Base-by-base conservation (phyloP, 495 filamentous ascomycete species). In the Trichoderma asperelloides region DNA sequence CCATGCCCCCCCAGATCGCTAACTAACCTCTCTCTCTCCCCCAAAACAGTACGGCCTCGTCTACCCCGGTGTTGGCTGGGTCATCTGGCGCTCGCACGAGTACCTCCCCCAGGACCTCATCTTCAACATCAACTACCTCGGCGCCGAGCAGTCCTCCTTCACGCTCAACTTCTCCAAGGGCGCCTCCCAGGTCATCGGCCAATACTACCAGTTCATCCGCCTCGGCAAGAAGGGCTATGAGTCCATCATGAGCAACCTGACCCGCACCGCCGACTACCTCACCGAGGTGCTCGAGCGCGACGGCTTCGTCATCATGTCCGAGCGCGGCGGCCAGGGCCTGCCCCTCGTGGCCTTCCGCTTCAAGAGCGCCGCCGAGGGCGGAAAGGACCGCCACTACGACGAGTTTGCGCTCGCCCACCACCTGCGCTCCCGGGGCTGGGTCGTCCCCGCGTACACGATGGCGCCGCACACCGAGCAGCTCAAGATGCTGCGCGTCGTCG, bases 91-190 rank as follows among this genome's bases (percentile, higher is more conserved):
- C 40, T 83, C 88, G 41, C 89, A 91, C 2, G 87, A 94, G 72
- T 96, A 82, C 76, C 83, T 97, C 1, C 92, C 92, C 27, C 81
- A 93, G 75, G 93, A 96, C 74, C 87, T 97, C 45, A 91, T 97
- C 72, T 97, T 97, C 85, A 96, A 96, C 83, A 94, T 96, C 84
- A 97, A 97, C 80, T 97, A 97, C 75, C 88, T 97, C 2, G 93
- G 93, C 65, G 90, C 93, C 28, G 91, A 97, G 71, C 93, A 97
- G 78, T 87, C 92, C n/a, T 96, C 91, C 65, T 96, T 96, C 82
- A 97, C 93, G n/a, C 84, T 97, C 64, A 97, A 97, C 81, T 97
- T 97, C 82, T 92, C 89, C 75, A 94, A 95, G 77, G 93, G 93
- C 67, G 93, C 93, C 57, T 88, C 88, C 47, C 93, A 96, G 71